Percentiles rank a stretch among this genome's conserved stretches.
Evolutionary conservation across 2,329 filamentous ascomycete species (phyloP).

Genomic region (Pleomassaria siparia): DNA sequence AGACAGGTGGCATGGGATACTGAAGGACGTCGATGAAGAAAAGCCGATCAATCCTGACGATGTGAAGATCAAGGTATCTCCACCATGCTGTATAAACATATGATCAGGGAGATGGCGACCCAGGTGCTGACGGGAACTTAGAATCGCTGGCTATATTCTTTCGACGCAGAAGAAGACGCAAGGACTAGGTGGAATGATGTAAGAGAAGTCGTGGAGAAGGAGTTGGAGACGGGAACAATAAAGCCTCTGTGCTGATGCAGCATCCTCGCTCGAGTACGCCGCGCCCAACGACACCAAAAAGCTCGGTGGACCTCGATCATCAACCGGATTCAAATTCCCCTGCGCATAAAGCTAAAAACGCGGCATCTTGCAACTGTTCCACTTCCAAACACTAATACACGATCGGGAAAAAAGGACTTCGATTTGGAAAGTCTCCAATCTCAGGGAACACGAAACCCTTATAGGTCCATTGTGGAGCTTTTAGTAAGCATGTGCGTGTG

Average conservation of each 20-base stretch:
- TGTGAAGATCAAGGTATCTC: constrained; percentile 21
- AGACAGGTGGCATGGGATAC: constrained; percentile 23
- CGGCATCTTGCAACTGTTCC: too few species aligned
- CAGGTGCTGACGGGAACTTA: not conserved
- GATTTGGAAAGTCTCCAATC: too few species aligned
- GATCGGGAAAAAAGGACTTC: too few species aligned
- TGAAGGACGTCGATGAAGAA: constrained; percentile 23
- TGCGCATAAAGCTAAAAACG: too few species aligned
- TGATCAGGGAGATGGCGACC: not conserved
- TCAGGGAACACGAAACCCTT: too few species aligned
- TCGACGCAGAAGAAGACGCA: constrained; percentile 23
- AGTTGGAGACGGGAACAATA: constrained; percentile 13
- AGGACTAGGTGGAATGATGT: constrained; percentile 14
- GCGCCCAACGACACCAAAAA: too few species aligned
- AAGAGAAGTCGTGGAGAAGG: constrained; percentile 10
- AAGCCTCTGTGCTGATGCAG: constrained; percentile 17
- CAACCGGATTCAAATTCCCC: too few species aligned
- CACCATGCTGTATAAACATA: not conserved
- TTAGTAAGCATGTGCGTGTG: too few species aligned
- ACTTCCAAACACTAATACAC: too few species aligned
- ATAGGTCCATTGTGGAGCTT: too few species aligned
- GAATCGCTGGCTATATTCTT: constrained; percentile 23
- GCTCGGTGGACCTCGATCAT: too few species aligned
- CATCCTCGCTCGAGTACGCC: too few species aligned
- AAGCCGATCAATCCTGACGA: constrained; percentile 21